phyloP scores from a whole-genome alignment of 2,329 filamentous ascomycete species.

The Cordyceps pruinosa region DNA sequence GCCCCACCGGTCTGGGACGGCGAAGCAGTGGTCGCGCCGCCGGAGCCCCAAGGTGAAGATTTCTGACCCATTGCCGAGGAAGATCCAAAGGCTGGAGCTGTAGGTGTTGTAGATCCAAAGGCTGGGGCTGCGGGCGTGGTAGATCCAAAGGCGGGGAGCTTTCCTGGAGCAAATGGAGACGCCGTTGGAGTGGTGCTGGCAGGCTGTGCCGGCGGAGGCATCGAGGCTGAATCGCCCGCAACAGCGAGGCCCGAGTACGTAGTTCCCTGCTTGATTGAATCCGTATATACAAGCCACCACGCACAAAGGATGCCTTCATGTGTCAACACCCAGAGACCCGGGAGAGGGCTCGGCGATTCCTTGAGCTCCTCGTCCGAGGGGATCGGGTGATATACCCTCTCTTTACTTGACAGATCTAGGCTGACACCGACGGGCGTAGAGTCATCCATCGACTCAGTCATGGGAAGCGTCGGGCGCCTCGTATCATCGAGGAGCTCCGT shows the following conservation, averaged over 20 bases:
- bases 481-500: conserved; percentile 68
- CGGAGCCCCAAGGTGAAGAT: conserved; percentile 43
- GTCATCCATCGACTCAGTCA: conserved; percentile 49
- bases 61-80: conserved; percentile 43
- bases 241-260: conserved; percentile 64
- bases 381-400: conserved; percentile 72
- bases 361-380: conserved; percentile 68
- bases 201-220: conserved; percentile 23
- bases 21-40: conserved; percentile 23
- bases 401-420: conserved; percentile 76
- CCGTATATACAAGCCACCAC: conserved; percentile 91
- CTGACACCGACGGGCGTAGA: conserved; percentile 77
- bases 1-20: conserved; percentile 27
- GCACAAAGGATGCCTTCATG: conserved; percentile 77
- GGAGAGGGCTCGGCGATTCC: conserved; percentile 72
- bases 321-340: conserved; percentile 77
- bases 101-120: conserved; percentile 34
- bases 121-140: conserved; percentile 30
- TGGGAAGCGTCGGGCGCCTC: conserved; percentile 66
- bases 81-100: conserved; percentile 40
- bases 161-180: conserved; percentile 26
- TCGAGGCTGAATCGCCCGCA: conserved; percentile 27
- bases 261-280: conserved; percentile 68
- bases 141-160: conserved; percentile 24
- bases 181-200: neutral